phyloP scores from a whole-genome alignment of 2,329 filamentous ascomycete species.

The Hymenoscyphus salicellus region DNA sequence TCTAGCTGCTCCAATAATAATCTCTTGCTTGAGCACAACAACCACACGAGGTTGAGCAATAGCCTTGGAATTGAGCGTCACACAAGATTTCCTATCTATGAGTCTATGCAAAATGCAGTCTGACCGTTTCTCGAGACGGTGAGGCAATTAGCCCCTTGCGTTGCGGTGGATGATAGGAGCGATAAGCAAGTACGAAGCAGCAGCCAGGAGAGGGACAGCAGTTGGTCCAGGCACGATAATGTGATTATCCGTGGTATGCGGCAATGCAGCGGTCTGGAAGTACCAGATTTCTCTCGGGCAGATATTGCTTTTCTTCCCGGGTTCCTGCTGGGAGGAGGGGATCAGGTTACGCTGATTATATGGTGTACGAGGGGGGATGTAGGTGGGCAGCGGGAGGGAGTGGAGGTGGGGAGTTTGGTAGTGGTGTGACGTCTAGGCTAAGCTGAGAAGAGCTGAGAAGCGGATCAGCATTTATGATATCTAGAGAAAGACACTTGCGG shows the following conservation, averaged over 20 bases:
- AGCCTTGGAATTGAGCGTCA: neutral
- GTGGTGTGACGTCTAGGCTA: neutral
- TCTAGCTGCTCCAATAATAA: neutral
- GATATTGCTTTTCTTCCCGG: neutral
- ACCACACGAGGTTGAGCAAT: neutral
- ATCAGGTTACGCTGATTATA: neutral
- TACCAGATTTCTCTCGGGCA: neutral
- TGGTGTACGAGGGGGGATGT: neutral
- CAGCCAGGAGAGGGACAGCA: neutral
- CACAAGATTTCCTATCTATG: conserved; percentile 2
- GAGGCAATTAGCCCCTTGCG: conserved; percentile 17
- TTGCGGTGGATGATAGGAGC: conserved; percentile 24
- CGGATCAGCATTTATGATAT: neutral
- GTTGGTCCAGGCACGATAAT: conserved; percentile 2
- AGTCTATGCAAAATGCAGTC: conserved; percentile 10
- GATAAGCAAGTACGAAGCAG: conserved; percentile 19
- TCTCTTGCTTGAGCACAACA: neutral
- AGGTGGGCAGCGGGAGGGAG: neutral
- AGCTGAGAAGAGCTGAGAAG: neutral
- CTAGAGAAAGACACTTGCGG: neutral
- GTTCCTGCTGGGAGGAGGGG: neutral
- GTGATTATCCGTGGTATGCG: neutral
- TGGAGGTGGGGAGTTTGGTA: neutral
- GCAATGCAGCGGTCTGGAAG: neutral
- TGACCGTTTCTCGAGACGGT: conserved; percentile 17